A percentile compares a stretch with the other conserved stretches of the same genome.
Evolutionary conservation across 1,284 basidiomycete genomes (phyloP).

Genomic region (Anthracocystis setariae): DNA sequence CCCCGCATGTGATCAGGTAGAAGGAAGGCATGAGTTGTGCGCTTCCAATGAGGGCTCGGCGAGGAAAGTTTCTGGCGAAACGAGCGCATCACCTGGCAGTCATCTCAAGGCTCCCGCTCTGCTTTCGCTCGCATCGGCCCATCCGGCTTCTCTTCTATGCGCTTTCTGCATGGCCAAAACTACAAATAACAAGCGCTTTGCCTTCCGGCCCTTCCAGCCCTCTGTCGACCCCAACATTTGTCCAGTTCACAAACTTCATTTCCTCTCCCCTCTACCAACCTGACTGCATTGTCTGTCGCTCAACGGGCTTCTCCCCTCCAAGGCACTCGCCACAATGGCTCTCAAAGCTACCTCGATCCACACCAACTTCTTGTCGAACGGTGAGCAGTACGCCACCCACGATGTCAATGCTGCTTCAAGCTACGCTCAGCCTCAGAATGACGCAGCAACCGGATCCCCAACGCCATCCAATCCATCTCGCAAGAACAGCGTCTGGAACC

Average conservation of each 20-base stretch:
- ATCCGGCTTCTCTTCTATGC: constrained; percentile 7
- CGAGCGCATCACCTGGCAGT: neutral
- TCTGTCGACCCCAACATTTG: neutral
- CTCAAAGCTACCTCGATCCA: constrained; percentile 58
- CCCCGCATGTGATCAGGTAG: constrained; percentile 7
- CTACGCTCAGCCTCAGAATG: constrained; percentile 5
- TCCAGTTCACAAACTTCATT: neutral
- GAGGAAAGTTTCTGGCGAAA: constrained; percentile 2
- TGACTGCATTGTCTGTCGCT: neutral
- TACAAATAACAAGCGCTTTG: constrained; percentile 19
- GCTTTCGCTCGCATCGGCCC: constrained; percentile 10
- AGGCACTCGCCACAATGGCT: constrained; percentile 40
- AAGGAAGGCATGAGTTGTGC: neutral
- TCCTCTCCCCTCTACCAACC: neutral
- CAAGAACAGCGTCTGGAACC: constrained; percentile 50
- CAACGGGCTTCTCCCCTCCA: neutral
- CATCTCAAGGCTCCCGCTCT: neutral
- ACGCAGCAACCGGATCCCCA: neutral
- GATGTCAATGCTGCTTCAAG: constrained; percentile 30
- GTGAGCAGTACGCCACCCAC: constrained; percentile 49
- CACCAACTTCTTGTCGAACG: constrained; percentile 53
- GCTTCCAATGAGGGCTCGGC: too few species aligned
- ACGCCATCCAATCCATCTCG: constrained; percentile 25
- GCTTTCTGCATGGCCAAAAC: neutral
- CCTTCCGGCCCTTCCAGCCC: neutral